Base-by-base conservation (phyloP, 805 yeast species). In the Wickerhamiella qilinensis region DNA sequence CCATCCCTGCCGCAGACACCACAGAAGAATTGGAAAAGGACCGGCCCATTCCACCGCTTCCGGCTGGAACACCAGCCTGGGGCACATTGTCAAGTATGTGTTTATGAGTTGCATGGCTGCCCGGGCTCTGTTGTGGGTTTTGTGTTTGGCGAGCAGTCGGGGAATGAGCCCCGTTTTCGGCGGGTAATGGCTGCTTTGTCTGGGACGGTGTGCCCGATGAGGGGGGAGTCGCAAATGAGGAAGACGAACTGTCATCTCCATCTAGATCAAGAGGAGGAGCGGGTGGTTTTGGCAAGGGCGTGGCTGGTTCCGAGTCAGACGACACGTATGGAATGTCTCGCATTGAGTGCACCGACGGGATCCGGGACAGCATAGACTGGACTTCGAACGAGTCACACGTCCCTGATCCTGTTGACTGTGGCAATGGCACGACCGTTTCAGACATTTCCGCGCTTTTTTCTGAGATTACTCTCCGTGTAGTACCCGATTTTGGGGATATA, bases 241-340 rank as follows among this genome's bases (percentile, higher is more conserved):
- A 22, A 6, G 25, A 6, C 6, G 25, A 22, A 22, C 25, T 22
- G 9, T 22, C 9, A 6, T 22, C 25, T 6, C 25, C 25, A 11
- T 22, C 25, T 6, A 22, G 25, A 11, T 22, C 25, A 6, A 22
- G 25, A 22, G 9, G 6, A 22, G 25, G 25, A 22, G 25, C 6
- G 11, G 25, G 25, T 22, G 25, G 25, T 22, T 22, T 22, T 6
- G 25, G 9, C 25, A 22, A 22, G 25, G 25, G 25, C 6, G 6
- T 11, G 25, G 9, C 11, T 22, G 25, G 6, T 22, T 22, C 25
- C 25, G 25, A 11, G 25, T 22, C 25, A 11, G 25, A 22, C 25
- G 25, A 22, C 21, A 49, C 52, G 11, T 41, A 39, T 3, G 54
- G 53, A 28, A 50, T 49, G 25, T 50, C 54, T 5, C 52, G 38